Percentiles rank a stretch among this genome's conserved stretches.
phyloP scores from a whole-genome alignment of 2,329 filamentous ascomycete species.

The Xylaria sp. region DNA sequence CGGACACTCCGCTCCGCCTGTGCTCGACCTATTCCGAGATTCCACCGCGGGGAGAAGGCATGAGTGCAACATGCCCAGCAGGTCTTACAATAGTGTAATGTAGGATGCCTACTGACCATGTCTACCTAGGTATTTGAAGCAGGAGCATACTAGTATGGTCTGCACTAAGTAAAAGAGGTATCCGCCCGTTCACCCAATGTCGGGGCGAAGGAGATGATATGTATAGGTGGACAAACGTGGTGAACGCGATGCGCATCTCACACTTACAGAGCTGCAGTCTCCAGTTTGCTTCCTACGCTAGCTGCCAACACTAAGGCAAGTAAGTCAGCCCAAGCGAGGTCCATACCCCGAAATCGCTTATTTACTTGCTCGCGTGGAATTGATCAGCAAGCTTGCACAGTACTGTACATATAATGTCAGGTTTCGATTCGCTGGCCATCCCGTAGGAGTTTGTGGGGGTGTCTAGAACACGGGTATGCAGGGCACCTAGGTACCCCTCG shows the following conservation, averaged over 20 bases:
- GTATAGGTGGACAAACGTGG: background rate
- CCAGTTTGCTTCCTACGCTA: no score
- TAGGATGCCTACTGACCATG: no score
- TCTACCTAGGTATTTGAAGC: no score
- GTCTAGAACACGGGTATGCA: no score
- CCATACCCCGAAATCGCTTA: background rate
- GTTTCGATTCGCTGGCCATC: no score
- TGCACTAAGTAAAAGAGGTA: no score
- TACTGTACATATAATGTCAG: no score
- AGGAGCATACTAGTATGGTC: no score
- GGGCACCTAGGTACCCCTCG: no score
- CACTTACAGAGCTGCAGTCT: background rate
- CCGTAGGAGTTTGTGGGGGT: background rate
- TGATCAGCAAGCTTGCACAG: background rate
- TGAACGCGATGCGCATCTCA: background rate
- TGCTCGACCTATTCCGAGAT: background rate
- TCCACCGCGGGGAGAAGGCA: background rate
- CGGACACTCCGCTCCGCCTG: background rate
- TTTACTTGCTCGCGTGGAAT: no score
- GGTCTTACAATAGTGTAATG: no score
- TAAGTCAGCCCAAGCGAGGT: background rate
- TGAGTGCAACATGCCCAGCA: background rate
- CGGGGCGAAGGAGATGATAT: background rate
- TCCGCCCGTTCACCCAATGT: background rate
- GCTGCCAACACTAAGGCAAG: background rate